phyloP scores from a whole-genome alignment of 129 eudicot species.

The Flaveria robusta region DNA sequence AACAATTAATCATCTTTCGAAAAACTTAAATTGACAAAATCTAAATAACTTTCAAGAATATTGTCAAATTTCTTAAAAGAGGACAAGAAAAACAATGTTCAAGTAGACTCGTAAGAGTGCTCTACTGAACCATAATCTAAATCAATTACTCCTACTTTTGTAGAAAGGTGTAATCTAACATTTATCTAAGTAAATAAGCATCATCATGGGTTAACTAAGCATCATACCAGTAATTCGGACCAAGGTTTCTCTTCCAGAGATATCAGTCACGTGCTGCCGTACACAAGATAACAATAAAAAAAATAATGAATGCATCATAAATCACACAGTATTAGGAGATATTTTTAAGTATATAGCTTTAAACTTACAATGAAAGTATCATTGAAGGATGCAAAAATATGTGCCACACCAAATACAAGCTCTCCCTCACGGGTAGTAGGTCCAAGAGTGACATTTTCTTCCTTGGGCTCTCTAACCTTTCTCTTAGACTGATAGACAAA shows the following conservation, averaged over 20 bases:
- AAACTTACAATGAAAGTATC: slow-evolving; percentile 60
- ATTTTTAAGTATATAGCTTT: no score
- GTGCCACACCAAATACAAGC: slow-evolving; percentile 48
- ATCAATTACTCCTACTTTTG: background rate
- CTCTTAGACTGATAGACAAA: slow-evolving; percentile 44
- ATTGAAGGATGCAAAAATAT: slow-evolving; percentile 51
- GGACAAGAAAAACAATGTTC: background rate
- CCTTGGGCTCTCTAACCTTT: slow-evolving; percentile 66
- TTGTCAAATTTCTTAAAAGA: no score
- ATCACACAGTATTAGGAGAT: no score
- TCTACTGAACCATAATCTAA: background rate
- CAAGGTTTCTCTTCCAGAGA: slow-evolving; percentile 67
- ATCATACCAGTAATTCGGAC: slow-evolving; percentile 61
- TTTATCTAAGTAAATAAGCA: background rate
- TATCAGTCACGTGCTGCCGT: slow-evolving; percentile 70
- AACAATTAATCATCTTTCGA: no score
- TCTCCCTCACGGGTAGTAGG: slow-evolving; percentile 59
- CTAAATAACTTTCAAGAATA: no score
- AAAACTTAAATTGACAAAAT: no score
- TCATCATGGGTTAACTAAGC: background rate
- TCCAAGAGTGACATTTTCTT: slow-evolving; percentile 65
- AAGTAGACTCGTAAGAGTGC: background rate
- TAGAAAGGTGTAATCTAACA: background rate
- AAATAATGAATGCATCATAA: no score
- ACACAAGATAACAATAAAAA: no score